Conservation (phyloP, 306 rosid species). For the Argentina anserina region DNA sequence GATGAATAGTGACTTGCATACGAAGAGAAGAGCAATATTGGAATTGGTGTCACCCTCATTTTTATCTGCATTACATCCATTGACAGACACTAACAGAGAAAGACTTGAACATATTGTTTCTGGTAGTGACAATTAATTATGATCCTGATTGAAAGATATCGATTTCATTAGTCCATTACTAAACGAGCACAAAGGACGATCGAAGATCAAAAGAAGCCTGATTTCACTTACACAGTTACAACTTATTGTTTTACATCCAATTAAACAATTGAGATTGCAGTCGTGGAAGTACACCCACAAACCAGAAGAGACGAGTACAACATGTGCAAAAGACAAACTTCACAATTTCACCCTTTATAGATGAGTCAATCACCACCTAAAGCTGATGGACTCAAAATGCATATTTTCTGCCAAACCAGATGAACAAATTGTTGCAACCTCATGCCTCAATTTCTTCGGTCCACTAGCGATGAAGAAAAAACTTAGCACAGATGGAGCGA, state of each 20-base stretch:
- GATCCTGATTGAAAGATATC: too few species aligned
- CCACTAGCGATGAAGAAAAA: too few species aligned
- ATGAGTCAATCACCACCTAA: conserved; percentile 46
- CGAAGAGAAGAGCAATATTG: too few species aligned
- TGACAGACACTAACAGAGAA: background rate
- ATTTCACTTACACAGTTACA: background rate
- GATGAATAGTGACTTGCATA: too few species aligned
- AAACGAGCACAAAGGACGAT: too few species aligned
- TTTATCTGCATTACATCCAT: background rate
- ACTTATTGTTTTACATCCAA: background rate
- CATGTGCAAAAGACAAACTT: background rate
- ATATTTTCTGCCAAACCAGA: conserved; percentile 47
- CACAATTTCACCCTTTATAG: background rate
- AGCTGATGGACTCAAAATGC: conserved; percentile 72
- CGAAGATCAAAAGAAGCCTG: background rate
- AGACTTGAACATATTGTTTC: background rate
- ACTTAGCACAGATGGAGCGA: too few species aligned
- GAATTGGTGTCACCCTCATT: too few species aligned
- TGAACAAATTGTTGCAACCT: conserved; percentile 68
- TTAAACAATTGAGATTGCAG: background rate
- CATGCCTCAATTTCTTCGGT: conserved; percentile 63
- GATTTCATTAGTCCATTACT: too few species aligned
- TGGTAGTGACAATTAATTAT: too few species aligned
- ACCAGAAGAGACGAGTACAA: background rate
- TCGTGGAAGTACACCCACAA: background rate